These are phyloP conservation scores for Colletotrichum phormii DNA, from an alignment of 2,329 filamentous ascomycete species.

Conservation along the genomic window DNA sequence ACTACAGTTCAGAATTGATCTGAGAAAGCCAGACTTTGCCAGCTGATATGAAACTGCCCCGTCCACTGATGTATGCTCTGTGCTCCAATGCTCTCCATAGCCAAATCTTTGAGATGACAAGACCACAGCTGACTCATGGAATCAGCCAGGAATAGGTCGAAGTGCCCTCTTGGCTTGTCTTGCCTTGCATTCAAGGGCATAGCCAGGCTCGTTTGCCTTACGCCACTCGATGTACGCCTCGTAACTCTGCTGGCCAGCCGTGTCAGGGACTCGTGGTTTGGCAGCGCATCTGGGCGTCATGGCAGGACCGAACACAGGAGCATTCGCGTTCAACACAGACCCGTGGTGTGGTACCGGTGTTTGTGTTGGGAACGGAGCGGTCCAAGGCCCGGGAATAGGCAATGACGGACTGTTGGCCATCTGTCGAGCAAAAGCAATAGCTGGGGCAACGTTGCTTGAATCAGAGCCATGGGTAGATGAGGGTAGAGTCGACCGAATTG, in stretches of 20 bases:
- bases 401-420: neutral
- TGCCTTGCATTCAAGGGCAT: slow-evolving; percentile 58
- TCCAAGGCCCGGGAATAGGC: neutral
- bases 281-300: slow-evolving; percentile 42
- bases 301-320: neutral
- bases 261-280: slow-evolving; percentile 56
- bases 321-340: neutral
- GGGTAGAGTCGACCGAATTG: neutral
- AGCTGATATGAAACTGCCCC: neutral
- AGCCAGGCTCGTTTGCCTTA: slow-evolving; percentile 60
- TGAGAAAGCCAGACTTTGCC: neutral
- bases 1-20: neutral
- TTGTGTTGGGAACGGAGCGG: neutral
- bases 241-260: slow-evolving; percentile 57
- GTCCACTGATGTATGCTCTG: neutral
- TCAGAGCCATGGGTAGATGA: neutral
- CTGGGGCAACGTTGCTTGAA: neutral
- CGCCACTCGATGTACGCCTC: slow-evolving; percentile 62
- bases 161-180: slow-evolving; percentile 38
- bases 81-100: neutral
- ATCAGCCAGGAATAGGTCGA: neutral
- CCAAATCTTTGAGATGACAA: neutral
- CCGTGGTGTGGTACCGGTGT: neutral
- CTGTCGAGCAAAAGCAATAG: slow-evolving; percentile 44
- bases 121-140: no score